These are phyloP conservation scores for Chlorella sp. DNA, from an alignment of 139 green algal species.

Conservation along the genomic window DNA sequence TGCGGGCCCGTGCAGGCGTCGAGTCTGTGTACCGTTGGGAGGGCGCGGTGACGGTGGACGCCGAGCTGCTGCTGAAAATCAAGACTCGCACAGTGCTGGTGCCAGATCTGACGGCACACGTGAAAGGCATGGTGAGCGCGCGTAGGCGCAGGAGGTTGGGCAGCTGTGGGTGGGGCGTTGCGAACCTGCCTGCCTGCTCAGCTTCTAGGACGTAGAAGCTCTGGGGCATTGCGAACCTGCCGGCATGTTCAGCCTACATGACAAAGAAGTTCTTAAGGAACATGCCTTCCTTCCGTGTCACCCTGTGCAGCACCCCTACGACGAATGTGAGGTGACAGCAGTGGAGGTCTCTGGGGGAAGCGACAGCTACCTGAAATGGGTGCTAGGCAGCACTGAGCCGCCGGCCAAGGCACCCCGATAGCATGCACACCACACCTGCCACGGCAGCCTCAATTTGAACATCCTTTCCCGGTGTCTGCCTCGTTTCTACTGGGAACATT, in stretches of 20 bases:
- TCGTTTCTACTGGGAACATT: not conserved
- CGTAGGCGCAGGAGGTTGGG: not conserved
- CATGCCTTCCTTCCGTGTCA: not conserved
- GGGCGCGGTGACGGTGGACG: conserved; percentile 68
- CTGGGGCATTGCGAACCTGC: too few relatives aligned
- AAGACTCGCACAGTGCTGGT: conserved; percentile 70
- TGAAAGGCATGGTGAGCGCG: conserved; percentile 51
- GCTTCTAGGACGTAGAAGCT: too few relatives aligned
- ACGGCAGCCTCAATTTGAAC: too few relatives aligned
- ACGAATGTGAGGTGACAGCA: conserved; percentile 76
- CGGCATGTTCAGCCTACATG: too few relatives aligned
- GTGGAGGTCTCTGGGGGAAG: conserved; percentile 74
- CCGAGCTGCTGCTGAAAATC: conserved; percentile 86
- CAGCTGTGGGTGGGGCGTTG: not conserved
- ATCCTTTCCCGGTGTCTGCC: not conserved
- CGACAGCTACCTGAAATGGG: conserved; percentile 75
- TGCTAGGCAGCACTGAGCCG: conserved; percentile 62
- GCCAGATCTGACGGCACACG: conserved; percentile 47
- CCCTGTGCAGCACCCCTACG: conserved; percentile 72
- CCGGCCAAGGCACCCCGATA: not conserved
- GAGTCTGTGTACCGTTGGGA: conserved; percentile 84
- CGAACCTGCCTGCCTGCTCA: not conserved
- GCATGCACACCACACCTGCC: not conserved
- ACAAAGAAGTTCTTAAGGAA: not conserved
- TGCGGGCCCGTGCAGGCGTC: conserved; percentile 51